These are phyloP conservation scores for Ceratobasidium sp. DNA, from an alignment of 1,284 basidiomycete species.

Conservation along the genomic window DNA sequence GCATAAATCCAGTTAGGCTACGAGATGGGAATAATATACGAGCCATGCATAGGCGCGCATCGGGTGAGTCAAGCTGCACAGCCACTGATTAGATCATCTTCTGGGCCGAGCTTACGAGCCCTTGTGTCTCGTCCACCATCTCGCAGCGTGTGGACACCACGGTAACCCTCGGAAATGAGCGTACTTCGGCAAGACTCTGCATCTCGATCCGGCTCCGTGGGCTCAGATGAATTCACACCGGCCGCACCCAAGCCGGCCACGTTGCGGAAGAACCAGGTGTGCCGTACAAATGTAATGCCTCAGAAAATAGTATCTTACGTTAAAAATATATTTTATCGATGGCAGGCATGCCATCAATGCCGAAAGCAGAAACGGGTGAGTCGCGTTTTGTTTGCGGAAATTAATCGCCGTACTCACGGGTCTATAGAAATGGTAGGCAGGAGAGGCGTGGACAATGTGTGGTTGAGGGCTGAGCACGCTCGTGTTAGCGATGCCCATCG, in stretches of 20 bases:
- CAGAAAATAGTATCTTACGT: constrained; percentile 2
- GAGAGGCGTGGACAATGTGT: not conserved
- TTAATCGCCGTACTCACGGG: constrained; percentile 18
- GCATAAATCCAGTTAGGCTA: too few relatives aligned
- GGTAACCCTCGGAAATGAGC: constrained; percentile 5
- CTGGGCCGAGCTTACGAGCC: not conserved
- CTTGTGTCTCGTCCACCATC: not conserved
- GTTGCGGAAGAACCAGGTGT: constrained; percentile 36
- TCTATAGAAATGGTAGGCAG: constrained; percentile 34
- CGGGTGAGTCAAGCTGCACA: not conserved
- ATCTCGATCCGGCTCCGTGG: constrained; percentile 22
- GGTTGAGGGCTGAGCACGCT: not conserved
- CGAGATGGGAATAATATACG: too few relatives aligned
- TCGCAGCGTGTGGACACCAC: not conserved
- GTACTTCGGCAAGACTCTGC: constrained; percentile 41
- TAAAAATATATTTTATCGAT: not conserved
- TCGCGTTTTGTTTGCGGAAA: constrained; percentile 11
- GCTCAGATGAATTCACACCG: constrained; percentile 25
- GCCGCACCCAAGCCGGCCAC: constrained; percentile 34
- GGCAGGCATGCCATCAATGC: constrained; percentile 41
- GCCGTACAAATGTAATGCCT: not conserved
- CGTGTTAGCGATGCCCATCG: constrained; percentile 29
- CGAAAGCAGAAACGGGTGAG: constrained; percentile 43
- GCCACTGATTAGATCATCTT: constrained; percentile 16
- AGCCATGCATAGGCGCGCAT: too few relatives aligned